Evolutionary conservation across 768 basidiomycete genomes (phyloP).

Genomic region (Artomyces pyxidatus): DNA sequence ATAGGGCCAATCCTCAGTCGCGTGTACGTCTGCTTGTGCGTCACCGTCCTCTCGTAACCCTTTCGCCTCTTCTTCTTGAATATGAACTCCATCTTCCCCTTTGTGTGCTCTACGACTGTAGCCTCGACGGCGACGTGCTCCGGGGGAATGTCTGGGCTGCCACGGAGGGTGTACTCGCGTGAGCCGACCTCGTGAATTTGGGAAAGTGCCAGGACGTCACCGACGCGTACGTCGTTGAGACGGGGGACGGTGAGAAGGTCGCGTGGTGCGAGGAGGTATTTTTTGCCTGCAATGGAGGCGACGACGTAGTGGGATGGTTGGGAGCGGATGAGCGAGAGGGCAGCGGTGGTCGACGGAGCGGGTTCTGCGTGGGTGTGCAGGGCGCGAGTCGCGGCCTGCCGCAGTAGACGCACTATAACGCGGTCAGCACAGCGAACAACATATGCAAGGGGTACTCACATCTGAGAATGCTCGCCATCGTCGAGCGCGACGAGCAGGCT

Average conservation of each 20-base stretch:
- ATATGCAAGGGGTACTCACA: slow-evolving; percentile 1
- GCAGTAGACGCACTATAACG: slow-evolving; percentile 6
- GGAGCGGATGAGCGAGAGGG: slow-evolving; percentile 76
- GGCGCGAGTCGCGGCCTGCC: slow-evolving; percentile 18
- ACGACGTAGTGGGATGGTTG: slow-evolving; percentile 91
- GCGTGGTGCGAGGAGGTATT: slow-evolving; percentile 83
- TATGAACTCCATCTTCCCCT: slow-evolving; percentile 83
- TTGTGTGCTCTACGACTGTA: slow-evolving; percentile 97
- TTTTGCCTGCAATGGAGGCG: slow-evolving; percentile 78
- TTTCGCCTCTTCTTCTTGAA: slow-evolving; percentile 99
- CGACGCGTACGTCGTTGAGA: slow-evolving; percentile 77
- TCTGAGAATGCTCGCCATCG: slow-evolving; percentile 9
- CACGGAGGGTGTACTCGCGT: slow-evolving; percentile 86
- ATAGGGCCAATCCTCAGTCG: slow-evolving; percentile 87
- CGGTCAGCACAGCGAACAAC: not conserved
- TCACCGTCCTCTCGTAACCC: slow-evolving; percentile 91
- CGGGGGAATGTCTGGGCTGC: slow-evolving; percentile 61
- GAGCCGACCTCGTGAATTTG: slow-evolving; percentile 93
- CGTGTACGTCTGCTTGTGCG: slow-evolving; percentile 94
- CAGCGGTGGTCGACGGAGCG: slow-evolving; percentile 35
- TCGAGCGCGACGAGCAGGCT: no score
- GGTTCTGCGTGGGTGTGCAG: slow-evolving; percentile 25
- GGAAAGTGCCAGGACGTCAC: slow-evolving; percentile 75
- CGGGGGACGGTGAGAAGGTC: slow-evolving; percentile 93
- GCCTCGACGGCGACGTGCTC: slow-evolving; percentile 67